phyloP scores from a whole-genome alignment of 208 protist genomes.

The Leishmania gerbilli region DNA sequence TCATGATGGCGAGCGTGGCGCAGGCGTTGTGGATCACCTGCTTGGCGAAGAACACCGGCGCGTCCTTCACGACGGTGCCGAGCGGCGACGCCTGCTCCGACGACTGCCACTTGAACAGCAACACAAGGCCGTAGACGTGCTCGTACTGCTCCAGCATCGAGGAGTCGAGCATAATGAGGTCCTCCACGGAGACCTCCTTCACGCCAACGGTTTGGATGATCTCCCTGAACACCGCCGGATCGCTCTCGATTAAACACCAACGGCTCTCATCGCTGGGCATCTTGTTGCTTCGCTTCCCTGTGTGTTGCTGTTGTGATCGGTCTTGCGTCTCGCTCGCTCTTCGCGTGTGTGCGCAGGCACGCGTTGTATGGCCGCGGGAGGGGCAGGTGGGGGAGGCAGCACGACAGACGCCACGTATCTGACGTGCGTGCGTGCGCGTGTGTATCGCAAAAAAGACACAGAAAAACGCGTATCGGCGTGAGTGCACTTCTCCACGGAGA shows the following conservation, averaged over 20 bases:
- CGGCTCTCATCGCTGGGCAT: constrained; percentile 26
- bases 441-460: background rate
- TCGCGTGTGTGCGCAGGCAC: background rate
- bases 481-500: no score
- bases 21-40: constrained; percentile 98
- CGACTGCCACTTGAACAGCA: constrained; percentile 96
- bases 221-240: constrained; percentile 98
- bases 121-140: constrained; percentile 95
- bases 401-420: no score
- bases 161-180: constrained; percentile 93
- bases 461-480: no score
- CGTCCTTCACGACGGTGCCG: constrained; percentile 38
- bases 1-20: constrained; percentile 98
- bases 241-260: constrained; percentile 97
- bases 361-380: background rate
- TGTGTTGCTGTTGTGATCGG: background rate
- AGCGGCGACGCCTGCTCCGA: constrained; percentile 27
- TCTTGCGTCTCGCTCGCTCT: background rate
- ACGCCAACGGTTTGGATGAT: constrained; percentile 95
- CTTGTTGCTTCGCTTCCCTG: background rate
- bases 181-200: constrained; percentile 95
- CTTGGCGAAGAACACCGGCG: constrained; percentile 95
- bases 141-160: constrained; percentile 43
- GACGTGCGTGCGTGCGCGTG: background rate
- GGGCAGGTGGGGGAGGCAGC: background rate